Base-by-base conservation (phyloP, 2,329 filamentous ascomycete genomes). In the Fusarium avenaceum region DNA sequence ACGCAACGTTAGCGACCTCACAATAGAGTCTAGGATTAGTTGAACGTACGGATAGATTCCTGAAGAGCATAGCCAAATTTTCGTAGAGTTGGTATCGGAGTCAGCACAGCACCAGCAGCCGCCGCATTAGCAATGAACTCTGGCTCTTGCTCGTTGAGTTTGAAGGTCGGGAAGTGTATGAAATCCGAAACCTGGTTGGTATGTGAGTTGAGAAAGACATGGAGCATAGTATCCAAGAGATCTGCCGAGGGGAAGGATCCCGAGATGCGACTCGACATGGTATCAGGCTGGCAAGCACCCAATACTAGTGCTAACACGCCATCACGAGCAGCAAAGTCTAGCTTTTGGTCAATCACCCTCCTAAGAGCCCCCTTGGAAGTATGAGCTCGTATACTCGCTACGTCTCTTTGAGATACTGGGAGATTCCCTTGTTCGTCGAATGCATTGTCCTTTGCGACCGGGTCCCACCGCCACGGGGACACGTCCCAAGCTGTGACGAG, bases 251-350 rank as follows among this genome's bases (percentile, higher is more conserved):
- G 88, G 65, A 91, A 91, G 0, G 88, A 89, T 2, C 83, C 85
- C 19, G 84, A 86, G 20, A 87, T 85, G 49, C 81, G 84, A 61
- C 74, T 84, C 77, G 77, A 84, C 78, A 76, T 85, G 71, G 79
- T 78, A 65, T 81, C 80, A 39, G 80, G 80, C 46, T 84, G 85
- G 69, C 86, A 89, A 6, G 85, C 87, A 49, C 84, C 82, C 35
- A 92, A 78, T 2, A 92, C 85, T 59, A 92, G 83, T 13, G 86
- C 88, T 56, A 93, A 79, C 2, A 92, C 84, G 46, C 84, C 84
- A 75, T 93, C 90, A 5, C 89, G 84, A 20, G 80, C 82, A 7
- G 83, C 78, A 24, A 78, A 74, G 28, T 84, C 80, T 19, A 87
- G 69, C 44, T 78, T 82, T 42, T 85, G 82, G 4, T 76, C 72